Evolutionary conservation across 306 rosid species (phyloP).

Genomic region (Lathyrus aphaca): DNA sequence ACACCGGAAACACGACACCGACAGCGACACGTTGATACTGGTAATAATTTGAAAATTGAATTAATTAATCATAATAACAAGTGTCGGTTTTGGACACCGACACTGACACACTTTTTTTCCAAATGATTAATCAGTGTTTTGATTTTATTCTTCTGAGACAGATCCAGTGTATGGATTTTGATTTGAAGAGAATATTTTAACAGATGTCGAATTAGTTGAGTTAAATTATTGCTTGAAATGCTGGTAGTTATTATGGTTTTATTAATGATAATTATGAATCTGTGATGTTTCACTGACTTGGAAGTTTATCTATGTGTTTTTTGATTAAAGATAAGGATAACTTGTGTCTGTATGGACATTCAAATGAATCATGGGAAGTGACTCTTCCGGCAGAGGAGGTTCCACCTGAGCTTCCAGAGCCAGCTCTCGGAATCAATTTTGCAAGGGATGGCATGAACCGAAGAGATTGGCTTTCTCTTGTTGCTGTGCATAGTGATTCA

Average conservation of each 20-base stretch:
- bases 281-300: conserved; percentile 16
- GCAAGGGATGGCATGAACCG: conserved; percentile 98
- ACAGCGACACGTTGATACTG: too few species aligned
- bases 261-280: too few species aligned
- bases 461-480: conserved; percentile 93
- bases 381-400: conserved; percentile 96
- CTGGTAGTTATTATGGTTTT: conserved; percentile 1
- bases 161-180: conserved; percentile 28
- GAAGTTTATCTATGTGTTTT: not conserved
- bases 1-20: too few species aligned
- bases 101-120: too few species aligned
- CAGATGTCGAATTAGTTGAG: not conserved
- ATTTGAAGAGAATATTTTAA: not conserved
- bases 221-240: conserved; percentile 19
- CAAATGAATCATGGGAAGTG: conserved; percentile 95
- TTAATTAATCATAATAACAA: too few species aligned
- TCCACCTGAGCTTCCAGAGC: conserved; percentile 99
- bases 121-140: too few species aligned
- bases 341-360: conserved; percentile 90
- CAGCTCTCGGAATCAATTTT: conserved; percentile 98
- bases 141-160: conserved; percentile 11
- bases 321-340: conserved; percentile 84
- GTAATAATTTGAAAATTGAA: too few species aligned
- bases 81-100: too few species aligned
- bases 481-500: conserved; percentile 96